Conservation (phyloP, 1,284 basidiomycete genomes). For the Malassezia vespertilionis region DNA sequence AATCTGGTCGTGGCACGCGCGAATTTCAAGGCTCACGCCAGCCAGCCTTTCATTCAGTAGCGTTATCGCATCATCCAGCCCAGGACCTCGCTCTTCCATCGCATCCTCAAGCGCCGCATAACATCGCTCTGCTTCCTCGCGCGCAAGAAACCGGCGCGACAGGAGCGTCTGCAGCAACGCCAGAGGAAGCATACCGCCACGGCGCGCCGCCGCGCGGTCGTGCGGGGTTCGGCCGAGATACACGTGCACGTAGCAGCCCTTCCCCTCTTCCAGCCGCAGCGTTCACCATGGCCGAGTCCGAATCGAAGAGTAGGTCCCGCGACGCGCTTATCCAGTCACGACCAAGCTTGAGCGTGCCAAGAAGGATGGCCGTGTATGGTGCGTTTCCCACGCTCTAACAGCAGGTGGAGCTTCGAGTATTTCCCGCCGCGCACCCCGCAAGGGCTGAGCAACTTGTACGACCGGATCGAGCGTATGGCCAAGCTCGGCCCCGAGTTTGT, state of each 20-base stretch:
- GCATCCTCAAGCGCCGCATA: background rate
- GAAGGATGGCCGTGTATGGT: constrained; percentile 40
- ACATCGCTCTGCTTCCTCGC: background rate
- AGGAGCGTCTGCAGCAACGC: constrained; percentile 16
- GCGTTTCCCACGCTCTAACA: background rate
- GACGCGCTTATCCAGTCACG: constrained; percentile 23
- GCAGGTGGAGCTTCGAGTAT: constrained; percentile 65
- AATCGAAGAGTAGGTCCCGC: constrained; percentile 14
- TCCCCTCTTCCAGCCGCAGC: background rate
- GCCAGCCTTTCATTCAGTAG: constrained; percentile 7
- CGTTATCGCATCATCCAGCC: background rate
- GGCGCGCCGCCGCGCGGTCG: background rate
- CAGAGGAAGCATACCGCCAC: constrained; percentile 1
- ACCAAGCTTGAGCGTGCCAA: constrained; percentile 45
- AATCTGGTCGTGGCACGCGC: constrained; percentile 24
- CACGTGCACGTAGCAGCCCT: constrained; percentile 1
- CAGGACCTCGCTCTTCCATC: too few relatives aligned
- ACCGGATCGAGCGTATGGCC: constrained; percentile 96
- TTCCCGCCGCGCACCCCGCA: constrained; percentile 90
- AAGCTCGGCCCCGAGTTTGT: constrained; percentile 91
- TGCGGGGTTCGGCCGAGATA: constrained; percentile 6
- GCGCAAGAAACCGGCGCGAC: constrained; percentile 1
- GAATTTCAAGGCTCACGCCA: constrained; percentile 28
- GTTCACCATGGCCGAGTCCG: constrained; percentile 2
- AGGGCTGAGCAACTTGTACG: constrained; percentile 53